A percentile compares a stretch with the other conserved stretches of the same genome.
phyloP scores from a whole-genome alignment of 2,329 filamentous ascomycete genomes.

The Passalora sequoiae region DNA sequence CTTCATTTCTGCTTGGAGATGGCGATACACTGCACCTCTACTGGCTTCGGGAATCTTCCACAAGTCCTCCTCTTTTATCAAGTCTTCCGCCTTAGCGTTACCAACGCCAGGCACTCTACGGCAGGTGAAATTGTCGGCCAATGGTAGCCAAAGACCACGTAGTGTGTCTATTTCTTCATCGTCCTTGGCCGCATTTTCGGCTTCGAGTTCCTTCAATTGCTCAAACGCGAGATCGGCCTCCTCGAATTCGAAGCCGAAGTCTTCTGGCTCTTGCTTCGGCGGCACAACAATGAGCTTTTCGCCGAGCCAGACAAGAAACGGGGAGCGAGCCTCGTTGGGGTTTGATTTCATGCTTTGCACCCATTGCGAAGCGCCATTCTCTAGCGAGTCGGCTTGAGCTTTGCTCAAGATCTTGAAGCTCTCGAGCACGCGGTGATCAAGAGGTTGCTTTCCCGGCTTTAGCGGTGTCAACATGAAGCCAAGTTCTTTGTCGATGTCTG shows the following conservation, averaged over 20 bases:
- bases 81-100: conserved; percentile 34
- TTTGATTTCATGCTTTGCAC: conserved; percentile 26
- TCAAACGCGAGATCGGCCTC: conserved; percentile 59
- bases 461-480: conserved; percentile 42
- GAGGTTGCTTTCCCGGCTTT: conserved; percentile 37
- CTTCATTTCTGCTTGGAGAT: conserved; percentile 56
- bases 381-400: conserved; percentile 59
- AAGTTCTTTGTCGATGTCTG: conserved; percentile 41
- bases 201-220: conserved; percentile 56
- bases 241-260: conserved; percentile 52
- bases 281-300: conserved; percentile 46
- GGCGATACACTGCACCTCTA: conserved; percentile 62
- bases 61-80: conserved; percentile 49
- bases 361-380: conserved; percentile 42
- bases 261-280: conserved; percentile 43
- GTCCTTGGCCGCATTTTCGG: conserved; percentile 47
- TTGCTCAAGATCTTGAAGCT: conserved; percentile 55
- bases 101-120: conserved; percentile 24
- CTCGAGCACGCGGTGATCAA: conserved; percentile 53
- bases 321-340: conserved; percentile 21
- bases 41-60: conserved; percentile 53
- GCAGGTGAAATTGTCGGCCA: conserved; percentile 40
- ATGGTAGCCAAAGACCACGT: conserved; percentile 25
- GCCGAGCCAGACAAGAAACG: conserved; percentile 55
- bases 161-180: conserved; percentile 38